Conservation (phyloP, 495 filamentous ascomycete genomes). For the Daldinia decipiens region DNA sequence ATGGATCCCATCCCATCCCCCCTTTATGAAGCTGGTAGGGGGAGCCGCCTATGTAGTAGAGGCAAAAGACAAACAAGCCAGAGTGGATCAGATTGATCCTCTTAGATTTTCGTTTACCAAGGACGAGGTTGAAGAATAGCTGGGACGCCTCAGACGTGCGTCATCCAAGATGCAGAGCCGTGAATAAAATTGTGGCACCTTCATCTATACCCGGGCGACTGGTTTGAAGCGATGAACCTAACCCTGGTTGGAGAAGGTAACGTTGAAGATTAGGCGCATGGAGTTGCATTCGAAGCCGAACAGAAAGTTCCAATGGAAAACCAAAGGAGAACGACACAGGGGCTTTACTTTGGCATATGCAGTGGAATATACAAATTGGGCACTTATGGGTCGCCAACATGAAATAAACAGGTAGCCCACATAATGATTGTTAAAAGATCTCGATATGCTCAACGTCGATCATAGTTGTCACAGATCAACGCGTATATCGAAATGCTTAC, state of each 20-base stretch:
- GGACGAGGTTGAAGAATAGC: constrained; percentile 36
- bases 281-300: constrained; percentile 37
- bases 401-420: constrained; percentile 1
- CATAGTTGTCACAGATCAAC: constrained; percentile 13
- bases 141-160: constrained; percentile 34
- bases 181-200: constrained; percentile 33
- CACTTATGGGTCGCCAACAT: background rate
- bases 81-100: constrained; percentile 31
- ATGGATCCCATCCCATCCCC: constrained; percentile 17
- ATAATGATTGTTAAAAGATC: background rate
- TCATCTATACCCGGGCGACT: constrained; percentile 43
- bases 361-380: constrained; percentile 8
- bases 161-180: constrained; percentile 37
- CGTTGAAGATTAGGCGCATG: constrained; percentile 37
- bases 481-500: constrained; percentile 16
- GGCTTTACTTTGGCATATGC: background rate
- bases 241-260: constrained; percentile 43
- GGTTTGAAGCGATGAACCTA: constrained; percentile 37
- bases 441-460: background rate
- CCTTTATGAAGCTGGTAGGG: constrained; percentile 11
- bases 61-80: constrained; percentile 15
- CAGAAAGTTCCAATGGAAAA: constrained; percentile 38
- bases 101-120: constrained; percentile 22
- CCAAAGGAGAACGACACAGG: constrained; percentile 5
- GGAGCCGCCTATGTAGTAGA: constrained; percentile 14